A percentile compares a stretch with the other conserved stretches of the same genome.
phyloP scores from a whole-genome alignment of 805 yeast species.

The Lachancea dasiensis region DNA sequence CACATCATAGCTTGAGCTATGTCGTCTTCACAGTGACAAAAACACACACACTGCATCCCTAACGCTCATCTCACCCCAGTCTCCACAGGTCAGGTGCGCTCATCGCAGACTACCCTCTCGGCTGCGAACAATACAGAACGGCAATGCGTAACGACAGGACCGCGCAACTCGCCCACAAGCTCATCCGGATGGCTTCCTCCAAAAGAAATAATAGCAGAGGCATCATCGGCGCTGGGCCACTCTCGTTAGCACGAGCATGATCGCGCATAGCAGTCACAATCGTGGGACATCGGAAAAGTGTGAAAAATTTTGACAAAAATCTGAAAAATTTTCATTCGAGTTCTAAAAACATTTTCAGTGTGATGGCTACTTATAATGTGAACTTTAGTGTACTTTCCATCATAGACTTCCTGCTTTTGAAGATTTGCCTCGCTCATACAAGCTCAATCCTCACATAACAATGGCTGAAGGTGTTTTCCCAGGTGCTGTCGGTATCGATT shows the following conservation, averaged over 20 bases:
- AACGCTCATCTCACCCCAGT: too few relatives aligned
- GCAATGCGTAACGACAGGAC: slow-evolving; percentile 12
- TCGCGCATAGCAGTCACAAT: slow-evolving; percentile 1
- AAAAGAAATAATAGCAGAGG: too few relatives aligned
- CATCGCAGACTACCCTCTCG: not conserved
- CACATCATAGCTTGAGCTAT: too few relatives aligned
- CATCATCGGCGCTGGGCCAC: too few relatives aligned
- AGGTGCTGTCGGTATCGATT: slow-evolving; percentile 99
- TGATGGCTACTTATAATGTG: too few relatives aligned
- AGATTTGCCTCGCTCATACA: slow-evolving; percentile 12
- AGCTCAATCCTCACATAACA: slow-evolving; percentile 26
- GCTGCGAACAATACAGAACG: slow-evolving; percentile 12
- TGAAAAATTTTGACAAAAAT: slow-evolving; percentile 2
- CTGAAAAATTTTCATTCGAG: slow-evolving; percentile 16
- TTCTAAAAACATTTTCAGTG: too few relatives aligned
- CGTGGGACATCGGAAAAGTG: slow-evolving; percentile 1
- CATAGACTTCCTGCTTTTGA: not conserved
- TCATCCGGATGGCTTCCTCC: too few relatives aligned
- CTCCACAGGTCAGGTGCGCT: not conserved
- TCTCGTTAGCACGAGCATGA: too few relatives aligned
- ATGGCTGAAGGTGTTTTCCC: slow-evolving; percentile 99
- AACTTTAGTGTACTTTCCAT: too few relatives aligned
- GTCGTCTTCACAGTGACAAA: too few relatives aligned
- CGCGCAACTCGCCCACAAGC: slow-evolving; percentile 13
- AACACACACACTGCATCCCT: too few relatives aligned